Base-by-base conservation (phyloP, 257 asterid species). In the Linderniella brevidens region DNA sequence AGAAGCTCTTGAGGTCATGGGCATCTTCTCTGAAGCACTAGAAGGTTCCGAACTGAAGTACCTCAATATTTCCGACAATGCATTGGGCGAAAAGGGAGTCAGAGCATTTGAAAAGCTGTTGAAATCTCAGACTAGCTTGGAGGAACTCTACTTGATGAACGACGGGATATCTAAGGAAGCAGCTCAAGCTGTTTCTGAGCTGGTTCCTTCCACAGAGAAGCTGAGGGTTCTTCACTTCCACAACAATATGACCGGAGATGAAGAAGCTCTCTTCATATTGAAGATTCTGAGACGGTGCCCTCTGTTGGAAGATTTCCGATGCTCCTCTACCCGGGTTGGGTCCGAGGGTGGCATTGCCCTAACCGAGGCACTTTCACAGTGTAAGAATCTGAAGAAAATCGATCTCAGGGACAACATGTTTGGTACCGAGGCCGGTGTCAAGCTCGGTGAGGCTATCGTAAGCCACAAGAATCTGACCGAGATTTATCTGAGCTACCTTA, bases 401-500 rank as follows among this genome's bases (percentile, higher is more conserved):
- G 98, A 88, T 84, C 73, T 88, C 55, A 80, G 92, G 35, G 98
- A 88, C 72, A 88, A 88, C 67, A 84, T 88, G 85, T 88, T 84
- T 71, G 92, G 93, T 8, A 64, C 64, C 0, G 93, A 80, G 53
- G 95, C 75, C 13, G 96, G 94, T 41, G n/a, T 78, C 19, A 80
- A 74, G 59, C 67, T 88, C 57, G 71, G 98, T 11, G 68, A 67
- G 68, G 76, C 94, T 37, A 71, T 88, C 15, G 25, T 52, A 52
- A 60, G 56, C 35, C 75, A 74, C 19, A 70, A 51, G 39, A 56
- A 63, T 61, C 82, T 88, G 40, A 59, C 66, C 0, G 96, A 88
- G 68, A 50, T 88, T 46, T 88, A 76, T 67, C 56, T 88, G 59
- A 80, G 96, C 73, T 88, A 78, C 70, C 71, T 88, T 48, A 88